Evolutionary conservation across 257 asterid species (phyloP).

Genomic region (Plantago elongata): DNA sequence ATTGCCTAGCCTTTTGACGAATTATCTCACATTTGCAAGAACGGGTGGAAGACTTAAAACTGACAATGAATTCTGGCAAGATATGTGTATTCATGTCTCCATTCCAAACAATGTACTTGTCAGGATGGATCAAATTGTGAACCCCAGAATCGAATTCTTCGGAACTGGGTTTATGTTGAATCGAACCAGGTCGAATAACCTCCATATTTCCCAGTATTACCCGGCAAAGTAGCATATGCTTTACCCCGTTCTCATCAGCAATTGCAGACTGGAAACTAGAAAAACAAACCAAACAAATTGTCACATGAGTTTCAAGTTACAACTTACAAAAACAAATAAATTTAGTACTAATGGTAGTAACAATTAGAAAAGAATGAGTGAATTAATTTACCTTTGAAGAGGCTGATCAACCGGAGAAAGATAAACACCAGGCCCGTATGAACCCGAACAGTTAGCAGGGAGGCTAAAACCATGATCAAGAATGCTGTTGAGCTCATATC

Average conservation of each 20-base stretch:
- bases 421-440: conserved; percentile 27
- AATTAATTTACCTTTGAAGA: conserved; percentile 31
- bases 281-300: not conserved
- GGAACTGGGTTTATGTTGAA: conserved; percentile 39
- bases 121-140: conserved; percentile 40
- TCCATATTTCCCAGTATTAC: conserved; percentile 54
- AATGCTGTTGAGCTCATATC: conserved; percentile 26
- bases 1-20: conserved; percentile 10
- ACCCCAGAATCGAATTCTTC: conserved; percentile 57
- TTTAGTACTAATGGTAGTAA: not conserved
- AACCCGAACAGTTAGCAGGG: conserved; percentile 9
- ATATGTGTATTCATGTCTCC: conserved; percentile 53
- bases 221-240: conserved; percentile 51
- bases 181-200: conserved; percentile 30
- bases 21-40: conserved; percentile 33
- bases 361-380: no score
- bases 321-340: not conserved
- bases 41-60: conserved; percentile 25
- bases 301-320: not conserved
- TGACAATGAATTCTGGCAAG: conserved; percentile 50
- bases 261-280: conserved; percentile 1
- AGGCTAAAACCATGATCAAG: conserved; percentile 37
- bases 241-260: conserved; percentile 44
- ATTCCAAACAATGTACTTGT: conserved; percentile 53
- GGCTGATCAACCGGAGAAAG: conserved; percentile 47